A percentile compares a stretch with the other conserved stretches of the same genome.
Conservation (phyloP, 139 green algal species). For the Edaphochlamys debaryana region DNA sequence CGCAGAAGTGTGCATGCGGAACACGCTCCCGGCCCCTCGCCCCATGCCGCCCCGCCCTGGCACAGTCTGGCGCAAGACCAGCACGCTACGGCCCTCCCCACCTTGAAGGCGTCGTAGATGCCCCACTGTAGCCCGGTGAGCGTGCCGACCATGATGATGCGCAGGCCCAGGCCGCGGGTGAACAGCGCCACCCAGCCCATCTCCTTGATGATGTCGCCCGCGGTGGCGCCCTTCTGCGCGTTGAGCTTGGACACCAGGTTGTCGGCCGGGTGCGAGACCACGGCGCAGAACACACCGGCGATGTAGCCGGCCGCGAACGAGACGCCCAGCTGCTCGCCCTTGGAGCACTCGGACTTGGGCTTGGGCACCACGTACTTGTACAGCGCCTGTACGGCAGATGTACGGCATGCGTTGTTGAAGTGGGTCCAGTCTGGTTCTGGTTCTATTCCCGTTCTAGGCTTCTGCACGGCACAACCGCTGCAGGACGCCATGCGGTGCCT, state of each 20-base stretch:
- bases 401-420: too few relatives aligned
- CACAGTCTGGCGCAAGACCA: too few relatives aligned
- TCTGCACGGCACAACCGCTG: too few relatives aligned
- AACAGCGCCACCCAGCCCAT: constrained; percentile 88
- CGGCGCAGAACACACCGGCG: constrained; percentile 88
- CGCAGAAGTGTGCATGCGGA: too few relatives aligned
- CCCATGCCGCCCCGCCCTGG: too few relatives aligned
- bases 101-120: constrained; percentile 89
- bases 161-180: constrained; percentile 85
- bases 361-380: constrained; percentile 95
- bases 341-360: constrained; percentile 90
- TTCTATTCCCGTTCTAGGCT: too few relatives aligned
- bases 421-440: too few relatives aligned
- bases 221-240: constrained; percentile 78
- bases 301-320: constrained; percentile 92
- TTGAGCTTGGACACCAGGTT: constrained; percentile 97
- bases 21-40: too few relatives aligned
- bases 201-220: constrained; percentile 77
- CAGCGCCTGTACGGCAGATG: too few relatives aligned
- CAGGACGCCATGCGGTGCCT: too few relatives aligned
- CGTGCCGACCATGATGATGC: constrained; percentile 94
- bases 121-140: constrained; percentile 90
- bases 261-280: constrained; percentile 92
- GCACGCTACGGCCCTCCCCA: too few relatives aligned
- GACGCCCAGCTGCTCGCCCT: constrained; percentile 92